phyloP scores from a whole-genome alignment of 2,329 filamentous ascomycete species.

The Apiospora malaysiana region DNA sequence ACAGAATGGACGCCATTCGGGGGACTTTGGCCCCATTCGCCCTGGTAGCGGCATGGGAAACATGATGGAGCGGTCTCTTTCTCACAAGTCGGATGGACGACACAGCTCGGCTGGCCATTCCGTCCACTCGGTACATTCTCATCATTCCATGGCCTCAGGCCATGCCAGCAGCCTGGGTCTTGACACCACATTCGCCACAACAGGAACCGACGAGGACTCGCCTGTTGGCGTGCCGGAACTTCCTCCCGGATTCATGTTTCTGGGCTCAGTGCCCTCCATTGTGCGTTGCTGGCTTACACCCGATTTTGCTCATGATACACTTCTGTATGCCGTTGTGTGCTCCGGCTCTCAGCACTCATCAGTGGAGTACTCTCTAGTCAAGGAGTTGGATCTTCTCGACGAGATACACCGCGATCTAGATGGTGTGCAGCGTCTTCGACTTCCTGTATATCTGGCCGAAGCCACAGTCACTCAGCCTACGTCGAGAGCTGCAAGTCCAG shows the following conservation, averaged over 20 bases:
- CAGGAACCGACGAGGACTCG: conserved; percentile 69
- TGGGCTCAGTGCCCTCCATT: conserved; percentile 90
- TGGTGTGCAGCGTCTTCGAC: conserved; percentile 70
- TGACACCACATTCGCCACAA: conserved; percentile 72
- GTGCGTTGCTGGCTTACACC: conserved; percentile 94
- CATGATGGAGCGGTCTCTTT: conserved; percentile 89
- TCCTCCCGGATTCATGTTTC: conserved; percentile 81
- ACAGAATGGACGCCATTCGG: conserved; percentile 80
- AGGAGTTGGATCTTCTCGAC: conserved; percentile 73
- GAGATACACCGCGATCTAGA: conserved; percentile 70
- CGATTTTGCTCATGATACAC: conserved; percentile 85
- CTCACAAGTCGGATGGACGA: conserved; percentile 93
- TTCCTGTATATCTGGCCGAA: conserved; percentile 89
- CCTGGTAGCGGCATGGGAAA: conserved; percentile 81
- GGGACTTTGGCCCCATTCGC: conserved; percentile 79
- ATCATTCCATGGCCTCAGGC: conserved; percentile 76
- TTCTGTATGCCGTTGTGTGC: conserved; percentile 91
- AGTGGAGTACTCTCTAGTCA: conserved; percentile 77
- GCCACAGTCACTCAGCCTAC: conserved; percentile 81
- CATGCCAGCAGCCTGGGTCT: conserved; percentile 88
- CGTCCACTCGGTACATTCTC: conserved; percentile 66
- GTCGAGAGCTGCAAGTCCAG: conserved; percentile 73
- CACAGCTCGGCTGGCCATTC: conserved; percentile 93
- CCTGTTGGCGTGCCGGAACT: conserved; percentile 75
- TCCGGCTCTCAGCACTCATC: conserved; percentile 88